Base-by-base conservation (phyloP, 345 rosid species). In the Eucalyptus microcorys region DNA sequence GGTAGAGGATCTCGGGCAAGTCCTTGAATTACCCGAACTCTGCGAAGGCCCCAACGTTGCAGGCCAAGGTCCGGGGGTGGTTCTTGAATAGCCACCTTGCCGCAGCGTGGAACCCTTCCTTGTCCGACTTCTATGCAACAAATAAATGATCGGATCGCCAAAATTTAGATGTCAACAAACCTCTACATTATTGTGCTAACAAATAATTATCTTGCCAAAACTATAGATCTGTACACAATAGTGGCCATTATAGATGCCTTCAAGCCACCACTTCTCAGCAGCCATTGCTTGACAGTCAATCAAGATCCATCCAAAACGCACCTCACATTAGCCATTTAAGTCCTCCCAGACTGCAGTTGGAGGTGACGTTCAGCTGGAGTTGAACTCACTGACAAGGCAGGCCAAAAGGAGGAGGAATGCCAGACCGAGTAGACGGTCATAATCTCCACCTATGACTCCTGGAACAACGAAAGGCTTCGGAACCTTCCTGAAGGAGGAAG, bases 301-400 rank as follows among this genome's bases (percentile, higher is more conserved):
- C 61, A 10, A 32, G 43, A 49, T 49, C 40, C 14, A 43, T 12
- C 26, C 27, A 30, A 49, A 55, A 30, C 32, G 7, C 79, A 52
- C 34, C 83, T 61, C 42, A 16, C 40, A 11, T 49, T 86, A 85
- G 30, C 66, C 47, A 71, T 66, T 89, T n/a, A 53, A 79, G 87
- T 50, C 93, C 91, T 89, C 94, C 94, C 49, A 90, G 92, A 87
- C 90, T 90, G 90, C 96, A 93, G 86, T 64, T 52, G 7, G 91
- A 91, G 24, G 89, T 10, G 61, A 91, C 87, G 48, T 71, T 89
- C 12, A 71, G 89, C 87, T 89, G 52, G 85, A 34, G 12, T 49
- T 24, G 87, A 53, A 59, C 17, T 48, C 87, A 85, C 52, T 90
- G 90, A 85, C 88, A 66, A 19, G 80, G 64, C 55, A 48, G 24